Percentiles rank a stretch among this genome's conserved stretches.
Conservation (phyloP, 2,329 filamentous ascomycete genomes). For the Cladosporium cucumerinum region DNA sequence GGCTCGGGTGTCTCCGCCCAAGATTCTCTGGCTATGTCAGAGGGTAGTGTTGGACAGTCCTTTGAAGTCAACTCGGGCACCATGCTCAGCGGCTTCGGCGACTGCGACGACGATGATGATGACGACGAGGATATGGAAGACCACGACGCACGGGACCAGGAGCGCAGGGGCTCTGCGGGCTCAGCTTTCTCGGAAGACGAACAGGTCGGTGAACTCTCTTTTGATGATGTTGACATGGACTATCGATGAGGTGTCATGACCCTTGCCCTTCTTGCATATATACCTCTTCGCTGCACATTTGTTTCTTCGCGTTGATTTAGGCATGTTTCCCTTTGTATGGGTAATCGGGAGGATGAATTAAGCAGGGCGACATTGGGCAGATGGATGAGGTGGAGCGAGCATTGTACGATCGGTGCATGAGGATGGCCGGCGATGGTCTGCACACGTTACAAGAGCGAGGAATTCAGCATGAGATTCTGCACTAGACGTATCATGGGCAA, state of each 20-base stretch:
- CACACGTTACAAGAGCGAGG: conserved; percentile 12
- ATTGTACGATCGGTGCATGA: not conserved
- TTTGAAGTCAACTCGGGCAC: conserved; percentile 36
- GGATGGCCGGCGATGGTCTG: not conserved
- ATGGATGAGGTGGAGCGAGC: not conserved
- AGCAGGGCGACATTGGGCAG: not conserved
- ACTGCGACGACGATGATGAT: conserved; percentile 94
- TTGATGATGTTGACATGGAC: conserved; percentile 60
- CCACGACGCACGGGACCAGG: conserved; percentile 12
- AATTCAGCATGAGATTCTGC: conserved; percentile 10
- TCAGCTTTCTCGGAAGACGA: conserved; percentile 49
- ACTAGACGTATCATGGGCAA: conserved; percentile 16
- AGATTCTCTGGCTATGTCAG: conserved; percentile 34
- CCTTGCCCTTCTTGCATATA: conserved; percentile 10
- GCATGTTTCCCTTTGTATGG: conserved; percentile 3
- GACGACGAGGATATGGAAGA: conserved; percentile 65
- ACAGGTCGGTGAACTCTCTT: conserved; percentile 65
- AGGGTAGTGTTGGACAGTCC: conserved; percentile 32
- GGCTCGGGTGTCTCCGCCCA: conserved; percentile 52
- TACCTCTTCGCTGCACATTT: conserved; percentile 16
- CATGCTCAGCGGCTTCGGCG: conserved; percentile 78
- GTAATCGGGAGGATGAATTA: not conserved
- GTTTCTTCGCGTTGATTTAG: not conserved
- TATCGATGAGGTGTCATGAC: conserved; percentile 46
- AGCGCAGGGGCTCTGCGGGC: conserved; percentile 39